phyloP scores from a whole-genome alignment of 2,329 filamentous ascomycete species.

The Pseudodiploospora longispora region DNA sequence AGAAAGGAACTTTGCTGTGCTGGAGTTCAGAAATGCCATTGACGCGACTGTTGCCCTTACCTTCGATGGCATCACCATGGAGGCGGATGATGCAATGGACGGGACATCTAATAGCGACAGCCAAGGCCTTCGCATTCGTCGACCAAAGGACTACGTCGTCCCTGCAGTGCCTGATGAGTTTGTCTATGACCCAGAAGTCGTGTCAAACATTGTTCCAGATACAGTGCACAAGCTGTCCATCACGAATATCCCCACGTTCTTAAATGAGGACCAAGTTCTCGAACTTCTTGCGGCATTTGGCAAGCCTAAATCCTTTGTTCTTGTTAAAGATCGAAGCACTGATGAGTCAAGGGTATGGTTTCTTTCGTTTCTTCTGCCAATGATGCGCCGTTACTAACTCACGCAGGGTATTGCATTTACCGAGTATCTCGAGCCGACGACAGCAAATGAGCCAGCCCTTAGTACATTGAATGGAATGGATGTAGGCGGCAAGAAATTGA shows the following conservation, averaged over 20 bases:
- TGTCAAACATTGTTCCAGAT: conserved; percentile 78
- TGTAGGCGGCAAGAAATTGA: conserved; percentile 77
- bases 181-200: conserved; percentile 64
- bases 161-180: conserved; percentile 68
- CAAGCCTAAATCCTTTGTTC: conserved; percentile 80
- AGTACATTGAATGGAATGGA: conserved; percentile 91
- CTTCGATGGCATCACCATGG: conserved; percentile 83
- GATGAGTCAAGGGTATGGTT: conserved; percentile 74
- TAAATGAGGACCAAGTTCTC: conserved; percentile 84
- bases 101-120: conserved; percentile 46
- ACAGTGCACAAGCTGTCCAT: conserved; percentile 94
- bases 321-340: conserved; percentile 79
- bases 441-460: conserved; percentile 72
- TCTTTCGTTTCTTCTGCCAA: neutral
- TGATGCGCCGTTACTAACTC: conserved; percentile 18
- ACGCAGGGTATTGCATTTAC: conserved; percentile 86
- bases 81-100: conserved; percentile 53
- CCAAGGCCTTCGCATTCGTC: conserved; percentile 63
- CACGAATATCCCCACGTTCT: conserved; percentile 77
- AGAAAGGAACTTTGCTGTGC: conserved; percentile 70
- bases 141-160: conserved; percentile 96
- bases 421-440: conserved; percentile 72
- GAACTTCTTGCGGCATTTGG: conserved; percentile 89
- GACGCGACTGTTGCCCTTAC: conserved; percentile 90
- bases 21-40: conserved; percentile 81